A percentile compares a stretch with the other conserved stretches of the same genome.
phyloP scores from a whole-genome alignment of 2,329 filamentous ascomycete genomes.

The Colletotrichum shisoi region DNA sequence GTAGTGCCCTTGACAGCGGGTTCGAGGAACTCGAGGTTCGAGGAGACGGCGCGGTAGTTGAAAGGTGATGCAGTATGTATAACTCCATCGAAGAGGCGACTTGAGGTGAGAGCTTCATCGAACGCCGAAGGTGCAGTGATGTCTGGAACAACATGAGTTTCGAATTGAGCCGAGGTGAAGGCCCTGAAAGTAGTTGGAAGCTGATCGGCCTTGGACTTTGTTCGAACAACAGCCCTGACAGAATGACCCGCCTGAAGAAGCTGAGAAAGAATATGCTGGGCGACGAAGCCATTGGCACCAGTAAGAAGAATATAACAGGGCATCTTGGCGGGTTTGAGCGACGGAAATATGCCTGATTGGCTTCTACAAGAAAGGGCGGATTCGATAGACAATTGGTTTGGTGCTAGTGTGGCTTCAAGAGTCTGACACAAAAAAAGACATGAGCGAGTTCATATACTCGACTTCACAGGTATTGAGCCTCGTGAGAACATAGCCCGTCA shows the following conservation, averaged over 20 bases:
- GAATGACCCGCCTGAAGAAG: background rate
- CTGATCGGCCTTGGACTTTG: background rate
- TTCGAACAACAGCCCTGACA: background rate
- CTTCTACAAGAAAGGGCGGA: background rate
- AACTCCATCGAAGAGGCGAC: conserved; percentile 72
- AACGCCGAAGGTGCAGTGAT: conserved; percentile 48
- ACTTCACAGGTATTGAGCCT: no score
- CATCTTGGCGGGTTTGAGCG: background rate
- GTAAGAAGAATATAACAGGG: background rate
- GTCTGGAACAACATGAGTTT: conserved; percentile 45
- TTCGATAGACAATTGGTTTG: background rate
- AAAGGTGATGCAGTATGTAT: conserved; percentile 79
- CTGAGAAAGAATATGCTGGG: background rate
- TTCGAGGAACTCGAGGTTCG: conserved; percentile 59
- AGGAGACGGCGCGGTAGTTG: conserved; percentile 67
- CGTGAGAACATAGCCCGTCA: background rate
- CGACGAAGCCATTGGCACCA: background rate
- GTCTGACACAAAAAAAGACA: background rate
- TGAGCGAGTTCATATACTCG: background rate
- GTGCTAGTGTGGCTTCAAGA: background rate
- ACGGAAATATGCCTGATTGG: background rate
- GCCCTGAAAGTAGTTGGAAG: background rate
- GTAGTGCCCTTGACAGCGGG: conserved; percentile 63
- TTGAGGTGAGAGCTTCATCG: conserved; percentile 45
- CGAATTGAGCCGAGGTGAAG: background rate